phyloP scores from a whole-genome alignment of 495 filamentous ascomycete genomes.

The Aspergillus taichungensis region DNA sequence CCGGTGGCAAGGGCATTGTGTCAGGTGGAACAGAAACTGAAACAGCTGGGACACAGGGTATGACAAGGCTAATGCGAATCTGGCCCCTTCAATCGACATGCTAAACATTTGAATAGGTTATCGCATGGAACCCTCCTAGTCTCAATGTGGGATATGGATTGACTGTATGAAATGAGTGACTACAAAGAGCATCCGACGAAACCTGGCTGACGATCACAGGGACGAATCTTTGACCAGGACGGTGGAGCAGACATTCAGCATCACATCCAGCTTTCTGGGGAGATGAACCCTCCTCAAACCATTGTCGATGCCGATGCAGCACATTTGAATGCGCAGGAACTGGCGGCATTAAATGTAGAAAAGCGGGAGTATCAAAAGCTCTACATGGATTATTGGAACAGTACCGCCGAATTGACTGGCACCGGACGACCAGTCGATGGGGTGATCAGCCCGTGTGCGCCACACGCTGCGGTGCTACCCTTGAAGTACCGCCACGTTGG shows the following conservation, averaged over 20 bases:
- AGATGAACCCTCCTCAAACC: conserved; percentile 36
- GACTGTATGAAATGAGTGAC: conserved; percentile 13
- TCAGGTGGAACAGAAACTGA: conserved; percentile 40
- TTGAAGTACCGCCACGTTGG: conserved; percentile 39
- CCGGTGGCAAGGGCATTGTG: conserved; percentile 47
- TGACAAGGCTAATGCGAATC: too few species aligned
- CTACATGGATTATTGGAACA: conserved; percentile 66
- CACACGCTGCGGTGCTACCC: conserved; percentile 41
- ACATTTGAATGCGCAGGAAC: conserved; percentile 34
- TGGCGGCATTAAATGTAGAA: conserved; percentile 47
- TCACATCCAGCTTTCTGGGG: conserved; percentile 48
- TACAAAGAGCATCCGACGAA: not conserved
- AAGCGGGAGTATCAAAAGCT: conserved; percentile 52
- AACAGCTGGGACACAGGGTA: conserved; percentile 46
- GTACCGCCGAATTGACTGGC: conserved; percentile 41
- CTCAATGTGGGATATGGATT: conserved; percentile 28
- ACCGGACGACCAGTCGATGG: conserved; percentile 52
- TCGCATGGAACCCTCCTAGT: conserved; percentile 51
- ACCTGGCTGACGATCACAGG: conserved; percentile 1
- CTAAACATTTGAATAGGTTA: conserved; percentile 20
- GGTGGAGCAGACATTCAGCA: conserved; percentile 41
- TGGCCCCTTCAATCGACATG: too few species aligned
- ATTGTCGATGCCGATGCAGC: conserved; percentile 11
- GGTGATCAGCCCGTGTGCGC: conserved; percentile 38
- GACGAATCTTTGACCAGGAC: conserved; percentile 31